Evolutionary conservation across 805 yeast genomes (phyloP), one percentile per base, ranked within the genome.

Genomic region (Wickerhamomyces rabaulensis): DNA sequence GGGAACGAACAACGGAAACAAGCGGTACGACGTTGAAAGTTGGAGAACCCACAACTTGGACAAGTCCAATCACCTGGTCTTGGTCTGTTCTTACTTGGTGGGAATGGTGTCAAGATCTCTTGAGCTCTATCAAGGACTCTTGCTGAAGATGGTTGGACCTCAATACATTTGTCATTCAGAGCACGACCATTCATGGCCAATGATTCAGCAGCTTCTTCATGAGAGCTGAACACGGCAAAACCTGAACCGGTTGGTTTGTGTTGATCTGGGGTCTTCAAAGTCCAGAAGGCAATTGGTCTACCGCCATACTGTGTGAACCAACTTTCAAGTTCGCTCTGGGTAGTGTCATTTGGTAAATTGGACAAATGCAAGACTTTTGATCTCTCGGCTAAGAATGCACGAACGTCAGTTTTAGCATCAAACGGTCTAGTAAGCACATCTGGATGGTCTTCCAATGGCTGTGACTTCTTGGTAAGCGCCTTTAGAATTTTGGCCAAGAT

Each of bases 1-100:
- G 96, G 96, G 67, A 85, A 89, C 2, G 92, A 84, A 63, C 97
- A 91, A 52, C 97, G 75, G 73, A 91, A 89, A 66, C 97, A 91
- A 2, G 95, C 95, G 3, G 95, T 86, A 65, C 97, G 77, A 58
- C 97, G 78, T 67, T 91, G 97, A 68, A 91, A 91, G 65, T 91
- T 91, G 21, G 95, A 87, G 60, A 91, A 91, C 1, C 97, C 96
- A 72, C 97, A 91, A 7, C 91, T 82, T 22, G 96, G 96, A 65
- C 97, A 91, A n/a, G 87, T 87, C 97, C 97, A 91, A 63, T 91
- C 97, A 19, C 97, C 97, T 0, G 97, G 97, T 60, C 97, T 75
- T 20, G 96, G 96, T 57, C 94, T 75, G 65, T 91, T 90, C 54
- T 88, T 85, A 31, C 82, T 77, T 26, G 84, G 80, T 15, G 97